Base-by-base conservation (phyloP, 192 early-diverging fungal genomes). In the Lobosporangium transversale region DNA sequence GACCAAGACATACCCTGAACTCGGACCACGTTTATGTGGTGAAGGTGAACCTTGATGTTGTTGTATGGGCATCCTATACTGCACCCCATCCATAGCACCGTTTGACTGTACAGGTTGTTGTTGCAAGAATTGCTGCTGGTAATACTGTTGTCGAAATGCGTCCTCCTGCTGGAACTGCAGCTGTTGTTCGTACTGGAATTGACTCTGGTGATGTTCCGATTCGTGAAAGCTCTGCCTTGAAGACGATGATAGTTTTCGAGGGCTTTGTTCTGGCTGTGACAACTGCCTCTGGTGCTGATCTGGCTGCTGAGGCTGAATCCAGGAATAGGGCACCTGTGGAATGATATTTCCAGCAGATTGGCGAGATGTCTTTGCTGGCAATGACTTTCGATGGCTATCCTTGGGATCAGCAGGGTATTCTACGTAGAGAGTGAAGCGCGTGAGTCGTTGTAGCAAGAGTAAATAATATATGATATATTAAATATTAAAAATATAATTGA, bases 301-400 rank as follows among this genome's bases (percentile, higher is more conserved):
- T 7, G 57, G 35, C 23, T 47, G 31, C 26, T 76, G 73, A 12
- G 73, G 67, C 40, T 76, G 73, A 30, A 76, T 55, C 73, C 73
- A 76, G 15, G 73, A 66, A 30, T 76, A 67, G 35, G 73, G 73
- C 30, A 76, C 73, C 37, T 76, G 73, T 2, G 73, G 73, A n/a
- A 76, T 76, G 40, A 76, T 76, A 24, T 43, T 45, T 37, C 73
- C 59, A 8, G 24, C 49, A 24, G 73, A 76, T 57, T 76, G 73
- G 12, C 73, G 63, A 5, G 73, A 27, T 40, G 37, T 10, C 31
- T 67, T 76, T 51, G 65, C 73, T 12, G 73, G 73, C 23, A 76
- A 31, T 1, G 73, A 76, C 42, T 76, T 76, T 44, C 73, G 73
- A 31, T 67, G 62, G 59, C 27, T 56, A 24, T 66, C 64, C 36